phyloP scores from a whole-genome alignment of 352 stramenopile species.

The Thraustotheca clavata region DNA sequence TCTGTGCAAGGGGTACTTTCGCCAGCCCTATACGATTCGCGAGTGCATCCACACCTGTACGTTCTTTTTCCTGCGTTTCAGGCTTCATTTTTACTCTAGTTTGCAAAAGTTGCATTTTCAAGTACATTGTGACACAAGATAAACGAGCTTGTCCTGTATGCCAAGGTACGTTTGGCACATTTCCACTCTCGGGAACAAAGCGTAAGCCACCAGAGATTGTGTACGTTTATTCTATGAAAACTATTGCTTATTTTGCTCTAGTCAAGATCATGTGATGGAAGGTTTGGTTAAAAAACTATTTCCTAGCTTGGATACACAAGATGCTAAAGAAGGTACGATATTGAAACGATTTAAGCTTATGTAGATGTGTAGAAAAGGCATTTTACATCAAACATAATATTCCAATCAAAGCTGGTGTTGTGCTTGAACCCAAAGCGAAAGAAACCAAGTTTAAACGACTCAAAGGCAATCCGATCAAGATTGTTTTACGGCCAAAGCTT shows the following conservation, averaged over 20 bases:
- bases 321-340: slow-evolving; percentile 5
- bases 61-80: not conserved
- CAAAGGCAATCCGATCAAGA: not conserved
- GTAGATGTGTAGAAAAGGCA: not conserved
- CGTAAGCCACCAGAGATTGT: slow-evolving; percentile 20
- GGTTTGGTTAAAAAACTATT: slow-evolving; percentile 17
- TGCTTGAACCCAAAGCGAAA: not conserved
- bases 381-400: slow-evolving; percentile 12
- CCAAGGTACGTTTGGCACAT: slow-evolving; percentile 15
- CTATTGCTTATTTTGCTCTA: not conserved
- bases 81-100: not conserved
- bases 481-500: slow-evolving; percentile 6
- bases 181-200: slow-evolving; percentile 20
- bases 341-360: not conserved
- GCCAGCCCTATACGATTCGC: slow-evolving; percentile 19
- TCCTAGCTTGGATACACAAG: slow-evolving; percentile 6
- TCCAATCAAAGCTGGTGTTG: not conserved
- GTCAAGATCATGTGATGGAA: slow-evolving; percentile 21
- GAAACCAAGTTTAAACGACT: slow-evolving; percentile 16
- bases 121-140: slow-evolving; percentile 19
- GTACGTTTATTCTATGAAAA: slow-evolving; percentile 7
- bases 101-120: slow-evolving; percentile 22
- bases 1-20: slow-evolving; percentile 18
- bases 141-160: slow-evolving; percentile 11
- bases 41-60: slow-evolving; percentile 22